Evolutionary conservation across 345 rosid genomes (phyloP).

Genomic region (Lepidium sativum): DNA sequence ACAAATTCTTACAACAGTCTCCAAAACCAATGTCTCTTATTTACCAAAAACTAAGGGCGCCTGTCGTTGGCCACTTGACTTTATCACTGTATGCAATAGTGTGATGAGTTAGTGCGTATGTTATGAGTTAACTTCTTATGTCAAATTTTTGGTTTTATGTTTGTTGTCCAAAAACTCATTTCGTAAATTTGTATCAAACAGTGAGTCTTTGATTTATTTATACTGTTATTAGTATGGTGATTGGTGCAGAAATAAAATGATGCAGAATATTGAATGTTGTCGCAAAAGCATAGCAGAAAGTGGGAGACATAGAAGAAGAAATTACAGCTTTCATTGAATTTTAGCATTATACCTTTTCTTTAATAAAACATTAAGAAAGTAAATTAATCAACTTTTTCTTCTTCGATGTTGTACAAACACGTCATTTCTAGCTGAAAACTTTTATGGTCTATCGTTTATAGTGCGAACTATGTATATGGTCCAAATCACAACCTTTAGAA

Average conservation of each 20-base stretch:
- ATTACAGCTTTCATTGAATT: slow-evolving; percentile 10
- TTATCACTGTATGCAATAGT: neutral
- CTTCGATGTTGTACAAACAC: neutral
- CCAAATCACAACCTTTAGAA: neutral
- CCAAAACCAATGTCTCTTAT: neutral
- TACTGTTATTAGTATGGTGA: neutral
- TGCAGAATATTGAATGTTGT: neutral
- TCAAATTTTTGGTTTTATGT: neutral
- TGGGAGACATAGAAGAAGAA: slow-evolving; percentile 13
- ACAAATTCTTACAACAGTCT: neutral
- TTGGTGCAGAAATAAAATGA: slow-evolving; percentile 4
- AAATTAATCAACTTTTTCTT: neutral
- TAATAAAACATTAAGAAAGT: neutral
- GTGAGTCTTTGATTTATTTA: neutral
- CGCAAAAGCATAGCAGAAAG: slow-evolving; percentile 6
- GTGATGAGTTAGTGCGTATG: slow-evolving; percentile 1
- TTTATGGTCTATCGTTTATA: neutral
- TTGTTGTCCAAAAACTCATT: neutral
- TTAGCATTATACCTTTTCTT: neutral
- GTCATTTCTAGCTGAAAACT: neutral
- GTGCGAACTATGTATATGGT: neutral
- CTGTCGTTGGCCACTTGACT: slow-evolving; percentile 15
- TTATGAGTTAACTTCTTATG: neutral
- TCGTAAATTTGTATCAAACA: too few relatives aligned
- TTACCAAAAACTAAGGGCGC: slow-evolving; percentile 19